These are phyloP conservation scores for Aspergillus piperis DNA, from an alignment of 2,329 filamentous ascomycete genomes.

Conservation along the genomic window DNA sequence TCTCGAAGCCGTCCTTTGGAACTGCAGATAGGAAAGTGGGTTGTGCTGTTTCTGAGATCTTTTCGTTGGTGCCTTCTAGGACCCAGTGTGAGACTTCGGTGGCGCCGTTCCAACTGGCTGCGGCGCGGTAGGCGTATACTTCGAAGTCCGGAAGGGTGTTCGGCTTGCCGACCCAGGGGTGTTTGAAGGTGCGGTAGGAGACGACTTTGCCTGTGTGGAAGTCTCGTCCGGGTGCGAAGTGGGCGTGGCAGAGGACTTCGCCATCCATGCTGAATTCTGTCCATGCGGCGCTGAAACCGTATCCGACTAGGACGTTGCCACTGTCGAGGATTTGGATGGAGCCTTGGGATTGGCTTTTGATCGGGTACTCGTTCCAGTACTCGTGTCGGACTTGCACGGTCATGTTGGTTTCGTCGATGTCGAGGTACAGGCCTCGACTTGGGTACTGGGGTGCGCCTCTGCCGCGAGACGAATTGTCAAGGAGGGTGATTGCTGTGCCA, in stretches of 20 bases:
- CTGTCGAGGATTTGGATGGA: constrained; percentile 45
- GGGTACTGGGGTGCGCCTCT: constrained; percentile 23
- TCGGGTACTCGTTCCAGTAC: constrained; percentile 41
- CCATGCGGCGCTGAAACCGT: constrained; percentile 52
- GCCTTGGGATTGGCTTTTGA: constrained; percentile 47
- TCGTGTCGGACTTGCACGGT: constrained; percentile 47
- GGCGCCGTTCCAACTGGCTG: constrained; percentile 41
- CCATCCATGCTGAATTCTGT: constrained; percentile 53
- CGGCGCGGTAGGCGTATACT: constrained; percentile 20
- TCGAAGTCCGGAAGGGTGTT: constrained; percentile 37
- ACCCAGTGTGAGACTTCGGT: constrained; percentile 38
- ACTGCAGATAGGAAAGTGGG: constrained; percentile 24
- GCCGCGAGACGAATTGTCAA: constrained; percentile 42
- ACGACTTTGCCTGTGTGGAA: constrained; percentile 38
- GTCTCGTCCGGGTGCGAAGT: constrained; percentile 41
- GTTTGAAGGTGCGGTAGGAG: constrained; percentile 59
- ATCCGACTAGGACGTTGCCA: constrained; percentile 53
- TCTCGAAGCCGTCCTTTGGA: constrained; percentile 33
- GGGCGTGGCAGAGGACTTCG: constrained; percentile 55
- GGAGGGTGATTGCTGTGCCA: constrained; percentile 38
- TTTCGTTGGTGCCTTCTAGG: constrained; percentile 22
- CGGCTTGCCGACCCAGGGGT: constrained; percentile 54
- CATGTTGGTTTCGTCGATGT: constrained; percentile 42
- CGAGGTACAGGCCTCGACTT: constrained; percentile 49
- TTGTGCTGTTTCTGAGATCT: constrained; percentile 2